Evolutionary conservation across 1,139 yeast genomes (phyloP).

Genomic region (Zygotorulaspora mrakii): DNA sequence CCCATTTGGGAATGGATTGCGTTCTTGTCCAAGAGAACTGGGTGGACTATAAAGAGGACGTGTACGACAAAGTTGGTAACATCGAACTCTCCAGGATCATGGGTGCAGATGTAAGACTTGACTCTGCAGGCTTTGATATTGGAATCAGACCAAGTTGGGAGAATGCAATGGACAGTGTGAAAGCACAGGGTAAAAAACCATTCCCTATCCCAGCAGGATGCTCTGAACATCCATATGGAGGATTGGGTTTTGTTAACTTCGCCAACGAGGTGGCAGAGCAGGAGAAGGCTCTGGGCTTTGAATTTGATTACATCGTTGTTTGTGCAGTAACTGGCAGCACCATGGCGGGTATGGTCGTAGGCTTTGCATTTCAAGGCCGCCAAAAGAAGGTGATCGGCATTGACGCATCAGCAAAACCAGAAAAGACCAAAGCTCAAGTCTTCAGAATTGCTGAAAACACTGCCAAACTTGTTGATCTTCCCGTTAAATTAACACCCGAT

Average conservation of each 20-base stretch:
- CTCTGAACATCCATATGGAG: slow-evolving; percentile 37
- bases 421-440: no score
- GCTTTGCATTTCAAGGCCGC: no score
- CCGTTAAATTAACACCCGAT: no score
- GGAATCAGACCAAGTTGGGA: slow-evolving; percentile 37
- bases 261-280: slow-evolving; percentile 36
- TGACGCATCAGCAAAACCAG: no score
- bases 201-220: slow-evolving; percentile 39
- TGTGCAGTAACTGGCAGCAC: no score
- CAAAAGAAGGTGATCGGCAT: no score
- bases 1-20: slow-evolving; percentile 36
- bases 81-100: slow-evolving; percentile 37
- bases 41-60: slow-evolving; percentile 36
- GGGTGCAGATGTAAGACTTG: slow-evolving; percentile 37
- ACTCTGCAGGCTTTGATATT: slow-evolving; percentile 36
- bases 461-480: no score
- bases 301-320: no score
- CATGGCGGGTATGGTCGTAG: no score
- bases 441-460: no score
- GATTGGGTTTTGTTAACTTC: slow-evolving; percentile 37
- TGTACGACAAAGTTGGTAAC: slow-evolving; percentile 37
- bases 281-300: slow-evolving; percentile 35
- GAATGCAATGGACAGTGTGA: slow-evolving; percentile 30
- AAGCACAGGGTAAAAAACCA: slow-evolving; percentile 30
- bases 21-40: slow-evolving; percentile 37